These are phyloP conservation scores for Globisporangium carolinianum DNA, from an alignment of 352 stramenopile genomes.

Conservation along the genomic window DNA sequence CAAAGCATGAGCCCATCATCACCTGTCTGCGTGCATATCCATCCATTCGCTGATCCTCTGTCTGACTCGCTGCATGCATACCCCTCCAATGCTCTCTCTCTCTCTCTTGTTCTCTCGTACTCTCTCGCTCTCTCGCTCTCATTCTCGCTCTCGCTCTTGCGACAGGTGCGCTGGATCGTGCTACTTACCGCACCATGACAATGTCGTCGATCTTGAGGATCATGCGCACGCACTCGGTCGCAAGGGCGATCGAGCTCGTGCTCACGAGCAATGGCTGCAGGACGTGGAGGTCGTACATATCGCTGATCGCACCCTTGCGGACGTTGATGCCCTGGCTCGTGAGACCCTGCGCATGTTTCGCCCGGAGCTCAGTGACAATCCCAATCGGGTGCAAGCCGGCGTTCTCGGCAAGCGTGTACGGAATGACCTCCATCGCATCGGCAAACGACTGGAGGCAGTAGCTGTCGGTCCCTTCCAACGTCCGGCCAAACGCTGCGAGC, in stretches of 20 bases:
- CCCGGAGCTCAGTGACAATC: slow-evolving; percentile 96
- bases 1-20: not conserved
- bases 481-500: slow-evolving; percentile 90
- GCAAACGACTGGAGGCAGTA: slow-evolving; percentile 98
- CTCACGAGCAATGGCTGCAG: slow-evolving; percentile 98
- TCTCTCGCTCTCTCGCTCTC: not conserved
- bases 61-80: not conserved
- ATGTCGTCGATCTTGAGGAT: slow-evolving; percentile 99
- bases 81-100: not conserved
- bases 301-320: slow-evolving; percentile 91
- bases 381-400: slow-evolving; percentile 97
- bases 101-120: not conserved
- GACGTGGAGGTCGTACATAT: slow-evolving; percentile 99
- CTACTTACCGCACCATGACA: slow-evolving; percentile 91
- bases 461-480: slow-evolving; percentile 91
- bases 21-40: too few relatives aligned
- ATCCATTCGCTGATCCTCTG: too few relatives aligned
- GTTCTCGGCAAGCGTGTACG: slow-evolving; percentile 99
- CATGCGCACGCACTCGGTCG: slow-evolving; percentile 98
- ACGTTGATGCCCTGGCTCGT: slow-evolving; percentile 96
- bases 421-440: slow-evolving; percentile 97
- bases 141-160: not conserved
- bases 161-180: not conserved
- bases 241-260: slow-evolving; percentile 95
- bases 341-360: slow-evolving; percentile 91